Evolutionary conservation across 2,329 filamentous ascomycete genomes (phyloP).

Genomic region (Chaetomium sp.): DNA sequence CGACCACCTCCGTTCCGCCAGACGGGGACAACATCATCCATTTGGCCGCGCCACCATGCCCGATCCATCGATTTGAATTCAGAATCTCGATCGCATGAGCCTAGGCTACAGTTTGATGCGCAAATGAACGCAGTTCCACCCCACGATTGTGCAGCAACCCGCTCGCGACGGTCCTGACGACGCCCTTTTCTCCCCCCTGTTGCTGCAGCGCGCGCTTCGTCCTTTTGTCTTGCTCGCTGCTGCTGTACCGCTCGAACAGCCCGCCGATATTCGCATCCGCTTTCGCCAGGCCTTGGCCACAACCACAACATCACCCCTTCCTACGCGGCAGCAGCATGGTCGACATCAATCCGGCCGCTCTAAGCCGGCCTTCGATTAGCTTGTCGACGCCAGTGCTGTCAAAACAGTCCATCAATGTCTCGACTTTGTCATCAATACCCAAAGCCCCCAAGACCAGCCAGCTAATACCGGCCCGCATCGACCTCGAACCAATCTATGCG

Average conservation of each 20-base stretch:
- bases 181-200: slow-evolving; percentile 17
- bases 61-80: slow-evolving; percentile 39
- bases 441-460: slow-evolving; percentile 55
- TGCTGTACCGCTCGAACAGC: slow-evolving; percentile 6
- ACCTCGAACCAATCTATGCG: slow-evolving; percentile 59
- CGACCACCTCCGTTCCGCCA: slow-evolving; percentile 24
- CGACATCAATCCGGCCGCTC: slow-evolving; percentile 63
- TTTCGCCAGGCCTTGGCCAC: no score
- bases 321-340: slow-evolving; percentile 43
- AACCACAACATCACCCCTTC: background rate
- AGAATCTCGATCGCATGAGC: slow-evolving; percentile 37
- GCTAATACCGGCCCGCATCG: slow-evolving; percentile 59
- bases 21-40: slow-evolving; percentile 34
- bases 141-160: slow-evolving; percentile 39
- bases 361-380: slow-evolving; percentile 55
- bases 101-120: slow-evolving; percentile 34
- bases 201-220: slow-evolving; percentile 10
- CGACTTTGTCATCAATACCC: slow-evolving; percentile 37
- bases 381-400: slow-evolving; percentile 54
- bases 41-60: slow-evolving; percentile 34
- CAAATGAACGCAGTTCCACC: slow-evolving; percentile 37
- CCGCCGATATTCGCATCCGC: background rate
- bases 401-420: slow-evolving; percentile 51
- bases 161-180: slow-evolving; percentile 40
- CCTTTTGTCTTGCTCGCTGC: slow-evolving; percentile 5